phyloP scores from a whole-genome alignment of 331 rosid genomes.

The Acacia pycnantha region DNA sequence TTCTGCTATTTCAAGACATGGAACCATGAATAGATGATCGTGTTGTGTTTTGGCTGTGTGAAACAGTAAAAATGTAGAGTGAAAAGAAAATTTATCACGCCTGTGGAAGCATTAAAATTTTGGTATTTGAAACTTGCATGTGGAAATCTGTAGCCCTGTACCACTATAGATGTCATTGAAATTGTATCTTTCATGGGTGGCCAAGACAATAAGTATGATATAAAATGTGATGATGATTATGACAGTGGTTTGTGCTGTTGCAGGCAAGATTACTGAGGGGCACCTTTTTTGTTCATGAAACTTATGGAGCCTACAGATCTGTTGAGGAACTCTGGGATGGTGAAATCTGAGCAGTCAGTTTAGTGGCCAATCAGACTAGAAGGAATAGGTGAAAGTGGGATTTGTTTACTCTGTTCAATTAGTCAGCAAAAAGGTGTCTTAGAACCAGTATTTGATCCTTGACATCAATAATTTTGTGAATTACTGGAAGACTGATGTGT shows the following conservation, averaged over 20 bases:
- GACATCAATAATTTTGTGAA: background rate
- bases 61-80: background rate
- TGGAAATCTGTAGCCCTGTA: background rate
- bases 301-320: conserved; percentile 56
- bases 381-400: conserved; percentile 15
- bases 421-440: background rate
- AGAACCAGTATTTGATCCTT: background rate
- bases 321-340: conserved; percentile 83
- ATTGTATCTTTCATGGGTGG: background rate
- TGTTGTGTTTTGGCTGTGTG: background rate
- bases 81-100: background rate
- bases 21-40: background rate
- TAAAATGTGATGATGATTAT: conserved; percentile 21
- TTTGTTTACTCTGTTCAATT: background rate
- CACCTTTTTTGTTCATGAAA: conserved; percentile 44
- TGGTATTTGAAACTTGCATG: background rate
- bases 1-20: conserved; percentile 12
- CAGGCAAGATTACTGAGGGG: conserved; percentile 71
- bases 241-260: conserved; percentile 28
- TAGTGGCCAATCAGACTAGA: background rate
- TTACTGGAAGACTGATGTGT: background rate
- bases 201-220: background rate
- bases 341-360: conserved; percentile 51
- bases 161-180: background rate
- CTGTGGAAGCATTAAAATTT: background rate